Percentiles rank a stretch among this genome's conserved stretches.
These are phyloP conservation scores for Actinomortierella ambigua DNA, from an alignment of 371 early-diverging fungal species.

Conservation along the genomic window DNA sequence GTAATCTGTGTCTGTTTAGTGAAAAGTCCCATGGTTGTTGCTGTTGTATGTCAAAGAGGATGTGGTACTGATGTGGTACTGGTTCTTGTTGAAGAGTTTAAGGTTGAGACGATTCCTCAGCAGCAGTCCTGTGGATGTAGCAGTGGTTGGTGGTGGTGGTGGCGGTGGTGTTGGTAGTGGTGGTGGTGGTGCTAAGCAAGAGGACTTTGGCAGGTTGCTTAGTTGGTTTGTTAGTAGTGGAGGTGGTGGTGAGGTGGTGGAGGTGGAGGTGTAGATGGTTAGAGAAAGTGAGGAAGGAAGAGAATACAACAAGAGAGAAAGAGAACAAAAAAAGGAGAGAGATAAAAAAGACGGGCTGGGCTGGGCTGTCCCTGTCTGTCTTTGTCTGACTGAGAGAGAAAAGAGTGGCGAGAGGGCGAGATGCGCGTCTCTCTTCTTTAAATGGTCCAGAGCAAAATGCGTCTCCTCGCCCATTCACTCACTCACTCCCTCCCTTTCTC, in stretches of 20 bases:
- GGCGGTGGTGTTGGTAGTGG: neutral
- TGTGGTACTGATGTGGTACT: too few relatives aligned
- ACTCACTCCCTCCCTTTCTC: too few relatives aligned
- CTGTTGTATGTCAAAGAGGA: too few relatives aligned
- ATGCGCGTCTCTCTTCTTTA: too few relatives aligned
- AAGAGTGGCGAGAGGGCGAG: too few relatives aligned
- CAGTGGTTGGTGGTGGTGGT: too few relatives aligned
- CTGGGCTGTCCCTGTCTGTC: too few relatives aligned
- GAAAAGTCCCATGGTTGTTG: constrained; percentile 30
- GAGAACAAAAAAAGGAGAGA: neutral
- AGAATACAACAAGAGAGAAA: neutral
- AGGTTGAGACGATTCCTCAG: too few relatives aligned
- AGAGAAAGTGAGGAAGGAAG: neutral
- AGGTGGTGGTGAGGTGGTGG: constrained; percentile 4
- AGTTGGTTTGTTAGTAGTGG: neutral
- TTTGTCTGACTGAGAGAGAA: neutral
- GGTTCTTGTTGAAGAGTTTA: too few relatives aligned
- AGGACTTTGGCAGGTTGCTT: neutral
- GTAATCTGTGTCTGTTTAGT: constrained; percentile 32
- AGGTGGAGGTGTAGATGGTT: neutral
- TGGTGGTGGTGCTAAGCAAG: neutral
- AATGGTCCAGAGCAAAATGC: too few relatives aligned
- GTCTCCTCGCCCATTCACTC: too few relatives aligned
- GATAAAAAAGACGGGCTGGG: constrained; percentile 4
- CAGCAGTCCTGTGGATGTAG: too few relatives aligned